phyloP scores from a whole-genome alignment of 192 early-diverging fungal species.

The Linnemannia zychae region DNA sequence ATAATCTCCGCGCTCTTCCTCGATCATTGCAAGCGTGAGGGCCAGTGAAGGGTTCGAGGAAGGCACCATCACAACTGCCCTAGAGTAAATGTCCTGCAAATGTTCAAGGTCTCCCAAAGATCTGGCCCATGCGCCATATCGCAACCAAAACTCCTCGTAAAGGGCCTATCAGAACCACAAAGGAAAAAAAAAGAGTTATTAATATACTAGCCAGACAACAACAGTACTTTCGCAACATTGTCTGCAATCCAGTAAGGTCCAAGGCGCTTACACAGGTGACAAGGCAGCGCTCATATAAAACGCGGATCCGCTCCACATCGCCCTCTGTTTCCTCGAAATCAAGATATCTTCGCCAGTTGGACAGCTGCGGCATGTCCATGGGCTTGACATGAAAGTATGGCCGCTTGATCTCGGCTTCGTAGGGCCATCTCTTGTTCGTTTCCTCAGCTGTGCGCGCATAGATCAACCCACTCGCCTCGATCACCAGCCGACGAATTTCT shows the following conservation, averaged over 20 bases:
- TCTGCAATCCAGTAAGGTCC: neutral
- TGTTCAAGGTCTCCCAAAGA: constrained; percentile 61
- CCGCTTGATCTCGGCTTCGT: constrained; percentile 82
- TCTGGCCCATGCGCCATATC: constrained; percentile 73
- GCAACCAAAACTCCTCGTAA: constrained; percentile 85
- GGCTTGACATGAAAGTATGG: constrained; percentile 87
- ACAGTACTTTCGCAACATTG: neutral
- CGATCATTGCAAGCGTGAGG: constrained; percentile 70
- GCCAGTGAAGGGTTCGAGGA: constrained; percentile 68
- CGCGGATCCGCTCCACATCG: constrained; percentile 67
- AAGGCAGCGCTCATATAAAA: constrained; percentile 80
- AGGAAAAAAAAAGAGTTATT: neutral
- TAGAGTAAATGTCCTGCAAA: constrained; percentile 62
- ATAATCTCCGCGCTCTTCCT: constrained; percentile 71
- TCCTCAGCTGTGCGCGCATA: constrained; percentile 77
- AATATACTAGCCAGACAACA: neutral
- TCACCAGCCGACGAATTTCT: constrained; percentile 69
- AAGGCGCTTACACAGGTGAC: constrained; percentile 75
- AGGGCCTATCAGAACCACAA: constrained; percentile 62
- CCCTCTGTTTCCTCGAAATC: constrained; percentile 78
- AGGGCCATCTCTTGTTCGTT: constrained; percentile 83
- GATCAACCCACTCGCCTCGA: constrained; percentile 65
- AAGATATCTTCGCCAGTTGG: constrained; percentile 80
- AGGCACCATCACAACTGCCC: constrained; percentile 70
- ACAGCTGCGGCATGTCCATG: constrained; percentile 75